These are phyloP conservation scores for Salinomyces thailandicus DNA, from an alignment of 2,329 filamentous ascomycete genomes.

Conservation along the genomic window DNA sequence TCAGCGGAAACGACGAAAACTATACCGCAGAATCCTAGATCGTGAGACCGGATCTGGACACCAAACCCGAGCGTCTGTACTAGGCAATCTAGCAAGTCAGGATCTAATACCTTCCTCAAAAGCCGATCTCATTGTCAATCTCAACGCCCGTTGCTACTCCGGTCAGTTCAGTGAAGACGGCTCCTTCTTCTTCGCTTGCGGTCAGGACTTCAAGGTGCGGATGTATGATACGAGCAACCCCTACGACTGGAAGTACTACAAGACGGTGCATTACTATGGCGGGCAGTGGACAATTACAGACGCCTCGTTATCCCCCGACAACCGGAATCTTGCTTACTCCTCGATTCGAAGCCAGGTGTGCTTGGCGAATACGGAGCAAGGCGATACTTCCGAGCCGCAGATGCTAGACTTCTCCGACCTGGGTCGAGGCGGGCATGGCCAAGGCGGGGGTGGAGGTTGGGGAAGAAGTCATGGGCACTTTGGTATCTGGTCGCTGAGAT, in stretches of 20 bases:
- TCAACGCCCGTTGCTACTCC: slow-evolving; percentile 77
- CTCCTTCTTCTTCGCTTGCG: slow-evolving; percentile 90
- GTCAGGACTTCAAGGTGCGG: slow-evolving; percentile 84
- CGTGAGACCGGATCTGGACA: slow-evolving; percentile 66
- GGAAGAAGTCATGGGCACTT: slow-evolving; percentile 22
- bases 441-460: slow-evolving; percentile 16
- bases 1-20: slow-evolving; percentile 46
- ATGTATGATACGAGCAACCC: slow-evolving; percentile 98
- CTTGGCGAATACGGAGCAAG: slow-evolving; percentile 76
- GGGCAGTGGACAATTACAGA: slow-evolving; percentile 96
- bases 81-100: slow-evolving; percentile 57
- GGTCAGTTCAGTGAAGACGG: slow-evolving; percentile 95
- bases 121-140: slow-evolving; percentile 81
- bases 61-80: slow-evolving; percentile 46
- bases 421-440: slow-evolving; percentile 29
- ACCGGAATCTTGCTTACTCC: slow-evolving; percentile 82
- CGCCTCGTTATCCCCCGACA: slow-evolving; percentile 81
- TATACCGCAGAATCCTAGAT: slow-evolving; percentile 64
- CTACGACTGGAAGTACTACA: slow-evolving; percentile 93
- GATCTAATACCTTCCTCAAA: slow-evolving; percentile 65
- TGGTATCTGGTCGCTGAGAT: slow-evolving; percentile 73
- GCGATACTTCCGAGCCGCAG: slow-evolving; percentile 68
- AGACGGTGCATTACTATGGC: slow-evolving; percentile 81
- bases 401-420: slow-evolving; percentile 60
- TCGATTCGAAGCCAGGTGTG: slow-evolving; percentile 79